phyloP scores from a whole-genome alignment of 2,329 filamentous ascomycete genomes.

The Alternaria arborescens region DNA sequence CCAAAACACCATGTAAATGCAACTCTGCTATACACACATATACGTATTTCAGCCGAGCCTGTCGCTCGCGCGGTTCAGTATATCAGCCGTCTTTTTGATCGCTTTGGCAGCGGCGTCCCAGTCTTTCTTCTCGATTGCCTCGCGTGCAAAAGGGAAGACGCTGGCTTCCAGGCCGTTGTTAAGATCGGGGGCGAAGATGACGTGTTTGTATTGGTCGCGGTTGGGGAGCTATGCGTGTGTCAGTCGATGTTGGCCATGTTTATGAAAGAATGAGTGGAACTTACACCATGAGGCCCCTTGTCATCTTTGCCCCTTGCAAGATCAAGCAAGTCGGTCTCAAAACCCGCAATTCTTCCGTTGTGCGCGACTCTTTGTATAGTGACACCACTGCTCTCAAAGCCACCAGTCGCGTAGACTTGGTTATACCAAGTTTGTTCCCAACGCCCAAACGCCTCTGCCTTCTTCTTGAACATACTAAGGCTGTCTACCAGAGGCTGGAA shows the following conservation, averaged over 20 bases:
- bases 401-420: constrained; percentile 72
- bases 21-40: constrained; percentile 3
- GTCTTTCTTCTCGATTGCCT: constrained; percentile 76
- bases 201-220: constrained; percentile 91
- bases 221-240: constrained; percentile 67
- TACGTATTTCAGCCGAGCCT: constrained; percentile 44
- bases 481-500: constrained; percentile 70
- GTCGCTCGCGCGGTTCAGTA: constrained; percentile 69
- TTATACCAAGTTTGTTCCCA: constrained; percentile 84
- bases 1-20: constrained; percentile 4
- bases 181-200: constrained; percentile 83
- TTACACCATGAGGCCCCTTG: constrained; percentile 66
- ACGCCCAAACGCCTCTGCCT: constrained; percentile 71
- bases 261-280: constrained; percentile 42
- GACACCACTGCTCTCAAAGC: constrained; percentile 77
- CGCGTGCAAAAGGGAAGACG: constrained; percentile 84
- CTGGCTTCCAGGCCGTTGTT: constrained; percentile 73
- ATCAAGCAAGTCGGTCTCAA: constrained; percentile 86
- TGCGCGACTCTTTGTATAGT: constrained; percentile 74
- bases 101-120: constrained; percentile 73
- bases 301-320: constrained; percentile 64
- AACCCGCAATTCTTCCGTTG: constrained; percentile 79
- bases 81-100: constrained; percentile 74
- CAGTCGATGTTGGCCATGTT: neutral
- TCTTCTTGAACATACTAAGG: constrained; percentile 65